Evolutionary conservation across 495 filamentous ascomycete genomes (phyloP).

Genomic region (Xylona heveae): DNA sequence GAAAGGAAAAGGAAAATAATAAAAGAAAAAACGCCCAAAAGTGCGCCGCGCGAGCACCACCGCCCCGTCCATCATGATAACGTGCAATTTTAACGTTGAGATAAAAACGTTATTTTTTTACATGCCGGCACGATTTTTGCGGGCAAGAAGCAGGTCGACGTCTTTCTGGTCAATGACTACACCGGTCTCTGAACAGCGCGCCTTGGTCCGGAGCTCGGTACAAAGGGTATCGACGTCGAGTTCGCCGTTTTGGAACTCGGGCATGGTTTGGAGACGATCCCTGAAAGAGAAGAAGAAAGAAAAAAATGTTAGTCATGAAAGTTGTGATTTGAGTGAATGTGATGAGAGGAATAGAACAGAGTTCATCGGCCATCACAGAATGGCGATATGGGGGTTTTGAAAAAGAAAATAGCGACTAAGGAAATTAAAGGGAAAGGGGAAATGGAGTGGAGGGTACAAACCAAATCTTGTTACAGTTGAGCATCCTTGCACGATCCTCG

Average conservation of each 20-base stretch:
- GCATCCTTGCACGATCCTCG: constrained; percentile 40
- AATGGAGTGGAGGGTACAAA: constrained; percentile 21
- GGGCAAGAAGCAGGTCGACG: constrained; percentile 61
- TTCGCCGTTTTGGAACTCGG: constrained; percentile 67
- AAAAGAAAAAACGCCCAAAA: too few species aligned
- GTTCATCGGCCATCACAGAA: too few species aligned
- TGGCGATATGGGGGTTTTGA: too few species aligned
- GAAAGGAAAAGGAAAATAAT: too few species aligned
- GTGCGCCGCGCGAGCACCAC: too few species aligned
- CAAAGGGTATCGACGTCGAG: constrained; percentile 88
- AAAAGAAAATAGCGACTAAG: too few species aligned
- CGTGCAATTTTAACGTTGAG: too few species aligned
- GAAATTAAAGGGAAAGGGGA: background rate
- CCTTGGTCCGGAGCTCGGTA: constrained; percentile 84
- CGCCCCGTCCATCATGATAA: too few species aligned
- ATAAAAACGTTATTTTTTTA: too few species aligned
- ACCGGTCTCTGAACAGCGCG: constrained; percentile 80
- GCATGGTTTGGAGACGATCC: constrained; percentile 78
- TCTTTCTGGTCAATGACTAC: constrained; percentile 83
- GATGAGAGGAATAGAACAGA: constrained; percentile 3
- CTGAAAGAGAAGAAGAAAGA: constrained; percentile 22
- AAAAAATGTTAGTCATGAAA: constrained; percentile 4
- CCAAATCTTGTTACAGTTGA: constrained; percentile 87
- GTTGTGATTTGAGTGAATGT: constrained; percentile 10
- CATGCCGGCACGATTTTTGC: too few species aligned